These are phyloP conservation scores for Salix suchowensis DNA, from an alignment of 345 rosid species.

Conservation along the genomic window DNA sequence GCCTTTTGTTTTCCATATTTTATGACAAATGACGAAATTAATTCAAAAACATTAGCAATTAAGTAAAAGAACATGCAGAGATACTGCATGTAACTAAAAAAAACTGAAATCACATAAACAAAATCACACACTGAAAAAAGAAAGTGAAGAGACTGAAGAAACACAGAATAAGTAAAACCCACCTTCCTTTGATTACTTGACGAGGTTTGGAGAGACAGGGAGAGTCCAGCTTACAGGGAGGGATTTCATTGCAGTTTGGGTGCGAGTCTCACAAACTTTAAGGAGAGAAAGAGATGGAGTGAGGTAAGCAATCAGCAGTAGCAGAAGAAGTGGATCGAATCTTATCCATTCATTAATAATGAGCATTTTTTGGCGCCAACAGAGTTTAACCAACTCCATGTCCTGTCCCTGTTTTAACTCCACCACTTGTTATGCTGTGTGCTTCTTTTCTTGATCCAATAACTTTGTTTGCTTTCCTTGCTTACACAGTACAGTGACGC, in stretches of 20 bases:
- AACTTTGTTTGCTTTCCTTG: background rate
- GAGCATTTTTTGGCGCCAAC: slow-evolving; percentile 35
- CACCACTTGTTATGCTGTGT: background rate
- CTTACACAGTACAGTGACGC: background rate
- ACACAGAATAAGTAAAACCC: background rate
- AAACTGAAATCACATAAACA: background rate
- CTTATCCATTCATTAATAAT: slow-evolving; percentile 10
- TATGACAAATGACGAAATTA: background rate
- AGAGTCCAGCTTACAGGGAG: background rate
- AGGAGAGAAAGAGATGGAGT: background rate
- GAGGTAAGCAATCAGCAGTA: slow-evolving; percentile 15
- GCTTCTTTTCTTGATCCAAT: background rate
- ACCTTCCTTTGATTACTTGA: background rate
- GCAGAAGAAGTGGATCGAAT: slow-evolving; percentile 30
- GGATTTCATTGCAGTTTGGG: background rate
- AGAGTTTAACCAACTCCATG: slow-evolving; percentile 12
- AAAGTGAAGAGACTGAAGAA: background rate
- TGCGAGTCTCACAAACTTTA: background rate
- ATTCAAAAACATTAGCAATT: background rate
- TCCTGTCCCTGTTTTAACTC: background rate
- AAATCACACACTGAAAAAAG: background rate
- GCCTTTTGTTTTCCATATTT: background rate
- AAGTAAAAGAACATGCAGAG: background rate
- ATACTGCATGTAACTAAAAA: too few species aligned
- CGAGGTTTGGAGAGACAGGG: background rate